A percentile compares a stretch with the other conserved stretches of the same genome.
Evolutionary conservation across 257 asterid species (phyloP).

Genomic region (Solanum infundibuliforme): DNA sequence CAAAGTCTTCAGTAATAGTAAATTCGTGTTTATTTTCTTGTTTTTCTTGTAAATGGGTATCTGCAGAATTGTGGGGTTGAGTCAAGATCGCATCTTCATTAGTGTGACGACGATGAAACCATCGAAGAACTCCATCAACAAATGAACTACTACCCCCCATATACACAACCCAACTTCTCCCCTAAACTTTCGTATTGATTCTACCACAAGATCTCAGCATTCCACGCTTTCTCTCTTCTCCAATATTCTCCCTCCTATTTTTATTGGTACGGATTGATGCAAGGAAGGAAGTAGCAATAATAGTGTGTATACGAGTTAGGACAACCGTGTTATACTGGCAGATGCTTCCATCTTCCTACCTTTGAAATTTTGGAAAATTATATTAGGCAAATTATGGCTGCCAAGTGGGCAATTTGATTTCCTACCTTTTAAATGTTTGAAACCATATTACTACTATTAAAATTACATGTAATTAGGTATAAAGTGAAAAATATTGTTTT

Average conservation of each 20-base stretch:
- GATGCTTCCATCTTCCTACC: background rate
- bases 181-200: constrained; percentile 27
- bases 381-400: background rate
- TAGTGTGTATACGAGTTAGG: background rate
- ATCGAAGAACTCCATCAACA: constrained; percentile 83
- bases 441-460: background rate
- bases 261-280: background rate
- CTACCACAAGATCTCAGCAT: constrained; percentile 32
- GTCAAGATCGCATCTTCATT: constrained; percentile 20
- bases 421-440: background rate
- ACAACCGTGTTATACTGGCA: background rate
- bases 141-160: constrained; percentile 87
- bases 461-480: background rate
- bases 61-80: background rate
- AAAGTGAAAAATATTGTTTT: background rate
- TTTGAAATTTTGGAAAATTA: background rate
- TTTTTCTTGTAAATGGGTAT: background rate
- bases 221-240: constrained; percentile 3
- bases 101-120: constrained; percentile 50
- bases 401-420: background rate
- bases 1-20: constrained; percentile 44
- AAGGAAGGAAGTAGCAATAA: background rate
- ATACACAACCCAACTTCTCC: constrained; percentile 3
- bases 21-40: constrained; percentile 12
- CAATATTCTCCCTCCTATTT: constrained; percentile 2